phyloP scores from a whole-genome alignment of 352 stramenopile genomes.

The Globisporangium canariense region DNA sequence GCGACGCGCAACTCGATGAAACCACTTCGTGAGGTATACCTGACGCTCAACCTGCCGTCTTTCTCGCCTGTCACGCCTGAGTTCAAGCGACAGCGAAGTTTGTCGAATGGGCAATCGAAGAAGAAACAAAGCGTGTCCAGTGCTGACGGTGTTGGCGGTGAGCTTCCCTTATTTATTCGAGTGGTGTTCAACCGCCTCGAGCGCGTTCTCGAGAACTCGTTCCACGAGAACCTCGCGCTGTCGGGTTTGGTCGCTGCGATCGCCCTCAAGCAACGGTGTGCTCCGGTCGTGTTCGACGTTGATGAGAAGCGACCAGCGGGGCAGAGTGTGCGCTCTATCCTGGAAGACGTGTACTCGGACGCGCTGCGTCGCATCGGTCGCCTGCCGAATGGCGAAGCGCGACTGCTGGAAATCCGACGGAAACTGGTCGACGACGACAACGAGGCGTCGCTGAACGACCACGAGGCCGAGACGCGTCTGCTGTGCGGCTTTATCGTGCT shows the following conservation, averaged over 20 bases:
- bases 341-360: conserved; percentile 78
- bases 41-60: conserved; percentile 65
- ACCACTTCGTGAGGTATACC: conserved; percentile 56
- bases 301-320: conserved; percentile 33
- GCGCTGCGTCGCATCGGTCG: conserved; percentile 56
- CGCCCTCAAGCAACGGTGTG: conserved; percentile 57
- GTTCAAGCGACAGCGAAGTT: conserved; percentile 15
- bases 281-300: conserved; percentile 51
- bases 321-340: conserved; percentile 64
- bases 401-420: conserved; percentile 51
- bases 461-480: conserved; percentile 62
- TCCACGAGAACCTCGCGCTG: conserved; percentile 79
- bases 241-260: conserved; percentile 75
- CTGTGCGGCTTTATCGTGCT: conserved; percentile 77
- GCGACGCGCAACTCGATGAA: conserved; percentile 64
- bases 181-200: conserved; percentile 76
- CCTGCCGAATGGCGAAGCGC: conserved; percentile 43
- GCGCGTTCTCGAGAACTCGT: conserved; percentile 75
- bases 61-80: conserved; percentile 52
- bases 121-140: conserved; percentile 14
- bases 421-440: conserved; percentile 72
- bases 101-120: background rate
- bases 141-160: background rate
- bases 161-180: conserved; percentile 56
- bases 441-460: conserved; percentile 49